phyloP scores from a whole-genome alignment of 1,284 basidiomycete genomes.

The Chondrostereum purpureum region DNA sequence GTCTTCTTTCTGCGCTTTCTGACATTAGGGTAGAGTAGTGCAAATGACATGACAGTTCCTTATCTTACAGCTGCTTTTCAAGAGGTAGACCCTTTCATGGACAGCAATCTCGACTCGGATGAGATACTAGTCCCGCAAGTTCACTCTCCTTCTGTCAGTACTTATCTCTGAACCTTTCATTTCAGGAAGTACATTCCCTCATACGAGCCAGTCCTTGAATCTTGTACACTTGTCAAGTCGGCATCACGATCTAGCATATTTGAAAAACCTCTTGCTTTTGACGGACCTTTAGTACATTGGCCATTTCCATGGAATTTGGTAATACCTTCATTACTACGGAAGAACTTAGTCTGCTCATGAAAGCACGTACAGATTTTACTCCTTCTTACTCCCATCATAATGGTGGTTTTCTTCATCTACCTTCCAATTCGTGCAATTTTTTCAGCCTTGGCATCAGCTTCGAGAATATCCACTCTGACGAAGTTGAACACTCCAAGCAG shows the following conservation, averaged over 20 bases:
- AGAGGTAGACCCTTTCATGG: constrained; percentile 45
- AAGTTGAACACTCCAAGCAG: constrained; percentile 23
- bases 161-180: neutral
- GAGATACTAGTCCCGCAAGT: constrained; percentile 44
- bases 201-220: constrained; percentile 40
- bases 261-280: constrained; percentile 6
- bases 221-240: constrained; percentile 21
- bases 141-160: constrained; percentile 9
- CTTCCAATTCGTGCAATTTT: constrained; percentile 39
- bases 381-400: neutral
- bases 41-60: constrained; percentile 63
- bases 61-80: constrained; percentile 60
- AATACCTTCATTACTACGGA: neutral
- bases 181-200: constrained; percentile 37
- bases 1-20: neutral
- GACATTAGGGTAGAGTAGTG: constrained; percentile 16
- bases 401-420: constrained; percentile 32
- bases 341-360: neutral
- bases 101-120: constrained; percentile 28
- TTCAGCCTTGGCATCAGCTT: constrained; percentile 31
- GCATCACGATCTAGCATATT: constrained; percentile 29
- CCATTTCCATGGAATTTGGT: constrained; percentile 52
- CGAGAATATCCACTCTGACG: constrained; percentile 7
- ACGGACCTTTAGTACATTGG: constrained; percentile 35
- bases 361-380: constrained; percentile 7